Evolutionary conservation across 257 asterid species (phyloP).

Genomic region (Agastache rugosa): DNA sequence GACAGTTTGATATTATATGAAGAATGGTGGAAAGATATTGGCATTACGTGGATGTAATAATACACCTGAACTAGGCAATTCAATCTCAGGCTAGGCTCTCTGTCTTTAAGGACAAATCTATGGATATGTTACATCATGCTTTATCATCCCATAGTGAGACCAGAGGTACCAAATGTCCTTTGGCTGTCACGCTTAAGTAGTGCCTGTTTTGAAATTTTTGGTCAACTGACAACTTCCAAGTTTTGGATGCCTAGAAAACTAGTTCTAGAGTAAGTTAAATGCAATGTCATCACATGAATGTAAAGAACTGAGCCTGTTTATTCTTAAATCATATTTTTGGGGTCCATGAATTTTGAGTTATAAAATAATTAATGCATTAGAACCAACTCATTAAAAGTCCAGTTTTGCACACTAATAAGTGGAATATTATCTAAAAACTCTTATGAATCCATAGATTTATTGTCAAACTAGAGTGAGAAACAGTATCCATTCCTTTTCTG

Average conservation of each 20-base stretch:
- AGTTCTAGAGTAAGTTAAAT: background rate
- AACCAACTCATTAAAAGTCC: background rate
- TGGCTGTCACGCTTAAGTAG: background rate
- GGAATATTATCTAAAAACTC: background rate
- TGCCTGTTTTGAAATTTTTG: background rate
- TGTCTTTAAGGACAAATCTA: constrained; percentile 16
- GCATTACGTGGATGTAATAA: constrained; percentile 8
- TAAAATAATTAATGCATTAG: constrained; percentile 3
- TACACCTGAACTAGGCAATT: constrained; percentile 18
- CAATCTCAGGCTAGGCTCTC: background rate
- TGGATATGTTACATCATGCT: constrained; percentile 18
- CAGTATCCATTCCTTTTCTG: background rate
- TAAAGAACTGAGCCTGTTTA: background rate
- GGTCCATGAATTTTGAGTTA: background rate
- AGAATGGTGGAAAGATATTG: constrained; percentile 7
- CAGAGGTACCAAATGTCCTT: constrained; percentile 7
- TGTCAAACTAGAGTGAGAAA: constrained; percentile 21
- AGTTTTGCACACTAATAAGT: background rate
- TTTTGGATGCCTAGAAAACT: background rate
- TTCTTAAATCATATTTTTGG: background rate
- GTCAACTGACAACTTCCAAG: background rate
- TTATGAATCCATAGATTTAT: background rate
- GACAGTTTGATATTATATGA: constrained; percentile 21
- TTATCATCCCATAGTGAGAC: constrained; percentile 15
- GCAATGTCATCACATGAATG: background rate